Percentiles rank a stretch among this genome's conserved stretches.
phyloP scores from a whole-genome alignment of 2,329 filamentous ascomycete genomes.

The Epichloe amarillans region DNA sequence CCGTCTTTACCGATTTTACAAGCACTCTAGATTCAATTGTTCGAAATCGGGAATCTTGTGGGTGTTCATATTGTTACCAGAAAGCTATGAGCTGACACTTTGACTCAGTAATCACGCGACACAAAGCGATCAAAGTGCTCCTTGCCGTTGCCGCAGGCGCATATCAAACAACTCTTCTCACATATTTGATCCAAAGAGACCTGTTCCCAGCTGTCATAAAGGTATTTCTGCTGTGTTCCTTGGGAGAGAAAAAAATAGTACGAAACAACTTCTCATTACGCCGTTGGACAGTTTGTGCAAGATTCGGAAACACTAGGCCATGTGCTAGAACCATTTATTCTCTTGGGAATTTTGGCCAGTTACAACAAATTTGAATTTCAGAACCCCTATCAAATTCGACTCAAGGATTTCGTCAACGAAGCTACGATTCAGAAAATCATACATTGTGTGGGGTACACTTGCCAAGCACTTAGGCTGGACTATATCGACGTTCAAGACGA shows the following conservation, averaged over 20 bases:
- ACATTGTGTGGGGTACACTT: conserved; percentile 59
- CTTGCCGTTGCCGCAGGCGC: conserved; percentile 82
- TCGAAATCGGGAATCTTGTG: conserved; percentile 58
- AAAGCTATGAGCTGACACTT: not conserved
- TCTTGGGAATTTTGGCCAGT: conserved; percentile 80
- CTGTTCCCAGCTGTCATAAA: conserved; percentile 92
- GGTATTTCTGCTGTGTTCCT: conserved; percentile 32
- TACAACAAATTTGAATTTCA: conserved; percentile 99
- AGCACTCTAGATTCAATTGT: conserved; percentile 71
- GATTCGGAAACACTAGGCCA: conserved; percentile 53
- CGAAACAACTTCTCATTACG: conserved; percentile 2
- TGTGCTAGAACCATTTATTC: conserved; percentile 61
- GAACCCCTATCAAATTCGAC: conserved; percentile 82
- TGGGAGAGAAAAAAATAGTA: not conserved
- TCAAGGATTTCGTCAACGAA: conserved; percentile 95
- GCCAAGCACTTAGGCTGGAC: conserved; percentile 51
- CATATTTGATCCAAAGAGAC: conserved; percentile 90
- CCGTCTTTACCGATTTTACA: conserved; percentile 79
- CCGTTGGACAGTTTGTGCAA: conserved; percentile 53
- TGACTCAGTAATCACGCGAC: conserved; percentile 54
- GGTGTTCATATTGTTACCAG: conserved; percentile 19
- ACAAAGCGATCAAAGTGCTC: conserved; percentile 68
- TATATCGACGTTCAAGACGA: conserved; percentile 87
- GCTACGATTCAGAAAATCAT: conserved; percentile 72
- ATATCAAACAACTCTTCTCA: conserved; percentile 86